Base-by-base conservation (phyloP, 345 rosid species). In the Dipteronia dyeriana region DNA sequence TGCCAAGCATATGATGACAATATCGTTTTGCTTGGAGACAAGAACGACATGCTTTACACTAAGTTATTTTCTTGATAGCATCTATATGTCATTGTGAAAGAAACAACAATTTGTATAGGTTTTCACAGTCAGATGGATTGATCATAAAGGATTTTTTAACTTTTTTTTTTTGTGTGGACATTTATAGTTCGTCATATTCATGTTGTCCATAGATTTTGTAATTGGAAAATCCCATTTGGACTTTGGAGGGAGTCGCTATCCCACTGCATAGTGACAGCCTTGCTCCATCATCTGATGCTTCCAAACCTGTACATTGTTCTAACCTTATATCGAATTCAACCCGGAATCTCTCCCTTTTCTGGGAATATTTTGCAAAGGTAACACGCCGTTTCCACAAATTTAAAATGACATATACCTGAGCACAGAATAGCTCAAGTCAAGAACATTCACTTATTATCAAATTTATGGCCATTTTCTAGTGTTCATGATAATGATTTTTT, bases 21-120 rank as follows among this genome's bases (percentile, higher is more conserved):
- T 26, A 38, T 56, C 41, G 13, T 41, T 31, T 39, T 54, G 11
- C 39, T 41, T 22, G 9, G 5, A 38, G 76, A 60, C 67, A 39
- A 59, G 59, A 73, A 60, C 16, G 0, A 3, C 56, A 22, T 41
- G 56, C 41, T 41, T 41, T 39, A 16, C 41, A 60, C 67, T 22
- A 73, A 22, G 38, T 16, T 7, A 41, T 47, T 71, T 60, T 72
- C 76, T 73, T 59, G 67, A 23, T 22, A 39, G 76, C 76, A 73
- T 73, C 76, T 41, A 3, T 41, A 3, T 41, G 67, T 14, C 22
- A 41, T 41, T 60, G 54, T 23, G 64, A 60, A 38, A 29, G 20
- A 57, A 54, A 31, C 49, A 34, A 71, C 38, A 54, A 26, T 54
- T n/a, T 70, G 6, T 38, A 38, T 73, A 41, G 67, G 54, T 73